Percentiles rank a stretch among this genome's conserved stretches.
phyloP scores from a whole-genome alignment of 2,329 filamentous ascomycete genomes.

The Rutstroemia sp. region DNA sequence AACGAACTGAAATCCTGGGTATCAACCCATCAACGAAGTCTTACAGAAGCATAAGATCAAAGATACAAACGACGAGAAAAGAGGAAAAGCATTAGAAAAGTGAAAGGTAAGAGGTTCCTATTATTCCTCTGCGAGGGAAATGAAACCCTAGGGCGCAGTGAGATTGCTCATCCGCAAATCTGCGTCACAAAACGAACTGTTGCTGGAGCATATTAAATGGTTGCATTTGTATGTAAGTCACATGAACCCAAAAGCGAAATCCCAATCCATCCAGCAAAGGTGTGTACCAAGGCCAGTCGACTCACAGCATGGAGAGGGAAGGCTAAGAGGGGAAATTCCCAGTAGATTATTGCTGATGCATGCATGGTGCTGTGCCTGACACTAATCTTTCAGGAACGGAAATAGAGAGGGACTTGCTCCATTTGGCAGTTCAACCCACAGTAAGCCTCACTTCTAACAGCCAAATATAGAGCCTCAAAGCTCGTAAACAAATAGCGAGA shows the following conservation, averaged over 20 bases:
- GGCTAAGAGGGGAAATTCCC: background rate
- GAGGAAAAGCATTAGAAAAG: background rate
- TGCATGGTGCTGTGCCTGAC: conserved; percentile 7
- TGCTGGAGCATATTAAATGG: background rate
- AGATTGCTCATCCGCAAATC: conserved; percentile 3
- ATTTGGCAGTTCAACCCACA: conserved; percentile 1
- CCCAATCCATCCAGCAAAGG: background rate
- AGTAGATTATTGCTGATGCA: conserved; percentile 5
- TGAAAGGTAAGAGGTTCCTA: conserved; percentile 6
- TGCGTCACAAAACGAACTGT: conserved; percentile 5
- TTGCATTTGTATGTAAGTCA: conserved; percentile 3
- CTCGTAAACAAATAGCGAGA: conserved; percentile 1
- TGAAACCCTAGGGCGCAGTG: conserved; percentile 3
- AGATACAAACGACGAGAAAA: conserved; percentile 3
- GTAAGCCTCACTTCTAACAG: background rate
- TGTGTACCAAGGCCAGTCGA: background rate
- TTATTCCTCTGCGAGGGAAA: conserved; percentile 1
- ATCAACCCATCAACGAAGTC: background rate
- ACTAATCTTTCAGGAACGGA: conserved; percentile 4
- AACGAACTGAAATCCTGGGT: conserved; percentile 1
- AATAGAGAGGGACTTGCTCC: conserved; percentile 9
- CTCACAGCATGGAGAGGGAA: background rate
- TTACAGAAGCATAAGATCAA: conserved; percentile 3
- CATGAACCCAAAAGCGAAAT: background rate
- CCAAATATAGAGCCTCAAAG: conserved; percentile 9